phyloP scores from a whole-genome alignment of 306 rosid genomes.

The Prunus mume region DNA sequence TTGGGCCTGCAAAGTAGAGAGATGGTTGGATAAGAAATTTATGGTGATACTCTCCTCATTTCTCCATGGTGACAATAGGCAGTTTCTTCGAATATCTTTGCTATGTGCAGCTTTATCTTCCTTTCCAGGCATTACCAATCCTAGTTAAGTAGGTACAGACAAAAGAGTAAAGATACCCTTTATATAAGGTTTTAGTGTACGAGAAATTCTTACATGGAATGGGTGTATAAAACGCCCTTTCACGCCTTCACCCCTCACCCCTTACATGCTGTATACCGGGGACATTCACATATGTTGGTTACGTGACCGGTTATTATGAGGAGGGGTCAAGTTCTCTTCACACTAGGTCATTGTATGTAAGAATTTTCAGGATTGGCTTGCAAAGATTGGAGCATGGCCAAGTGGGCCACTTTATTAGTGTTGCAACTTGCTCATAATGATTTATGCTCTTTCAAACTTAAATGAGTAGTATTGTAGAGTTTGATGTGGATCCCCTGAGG shows the following conservation, averaged over 20 bases:
- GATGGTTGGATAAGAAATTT: background rate
- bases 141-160: background rate
- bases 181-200: background rate
- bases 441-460: background rate
- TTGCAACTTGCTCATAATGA: background rate
- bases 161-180: background rate
- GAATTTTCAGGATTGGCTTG: background rate
- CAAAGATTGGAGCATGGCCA: background rate
- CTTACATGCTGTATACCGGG: background rate
- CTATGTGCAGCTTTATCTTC: background rate
- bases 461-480: background rate
- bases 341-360: background rate
- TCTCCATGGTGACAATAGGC: background rate
- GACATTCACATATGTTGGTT: background rate
- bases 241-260: background rate
- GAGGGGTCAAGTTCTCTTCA: background rate
- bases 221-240: background rate
- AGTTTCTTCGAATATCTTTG: background rate
- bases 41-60: conserved; percentile 7
- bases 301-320: background rate
- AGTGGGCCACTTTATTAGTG: background rate
- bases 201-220: background rate
- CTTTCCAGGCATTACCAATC: conserved; percentile 3
- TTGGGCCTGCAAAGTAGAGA: background rate
- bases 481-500: background rate